Percentiles rank a stretch among this genome's conserved stretches.
Conservation (phyloP, 306 rosid species). For the Citrullus colocynthis region DNA sequence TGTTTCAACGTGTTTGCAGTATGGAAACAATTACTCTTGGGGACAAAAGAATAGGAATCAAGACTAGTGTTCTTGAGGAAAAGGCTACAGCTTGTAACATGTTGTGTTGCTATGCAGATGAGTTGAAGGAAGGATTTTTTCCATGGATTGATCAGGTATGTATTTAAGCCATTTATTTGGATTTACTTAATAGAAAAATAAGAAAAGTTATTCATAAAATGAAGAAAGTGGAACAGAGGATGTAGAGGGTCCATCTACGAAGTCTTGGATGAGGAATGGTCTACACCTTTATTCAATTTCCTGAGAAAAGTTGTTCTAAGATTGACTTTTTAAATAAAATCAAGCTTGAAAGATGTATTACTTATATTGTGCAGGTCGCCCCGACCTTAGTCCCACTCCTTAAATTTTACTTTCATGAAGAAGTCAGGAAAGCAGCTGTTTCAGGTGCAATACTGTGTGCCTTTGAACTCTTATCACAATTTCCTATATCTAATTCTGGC, state of each 20-base stretch:
- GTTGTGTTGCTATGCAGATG: conserved; percentile 96
- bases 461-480: conserved; percentile 2
- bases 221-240: background rate
- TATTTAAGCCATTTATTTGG: background rate
- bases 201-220: background rate
- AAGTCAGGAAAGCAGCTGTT: conserved; percentile 95
- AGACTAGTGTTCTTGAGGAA: conserved; percentile 92
- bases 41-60: conserved; percentile 90
- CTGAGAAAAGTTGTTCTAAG: background rate
- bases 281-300: background rate
- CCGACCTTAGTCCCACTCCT: conserved; percentile 83
- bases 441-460: conserved; percentile 42
- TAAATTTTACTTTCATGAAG: conserved; percentile 94
- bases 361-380: conserved; percentile 53
- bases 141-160: conserved; percentile 97
- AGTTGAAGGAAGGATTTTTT: conserved; percentile 91
- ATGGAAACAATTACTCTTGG: conserved; percentile 97
- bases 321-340: background rate
- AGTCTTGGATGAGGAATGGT: background rate
- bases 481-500: background rate
- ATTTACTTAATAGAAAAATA: background rate
- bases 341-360: conserved; percentile 6
- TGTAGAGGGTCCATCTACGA: background rate
- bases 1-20: conserved; percentile 36
- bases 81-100: conserved; percentile 98